These are phyloP conservation scores for Chamaenerion angustifolium DNA, from an alignment of 345 rosid genomes.

Conservation along the genomic window DNA sequence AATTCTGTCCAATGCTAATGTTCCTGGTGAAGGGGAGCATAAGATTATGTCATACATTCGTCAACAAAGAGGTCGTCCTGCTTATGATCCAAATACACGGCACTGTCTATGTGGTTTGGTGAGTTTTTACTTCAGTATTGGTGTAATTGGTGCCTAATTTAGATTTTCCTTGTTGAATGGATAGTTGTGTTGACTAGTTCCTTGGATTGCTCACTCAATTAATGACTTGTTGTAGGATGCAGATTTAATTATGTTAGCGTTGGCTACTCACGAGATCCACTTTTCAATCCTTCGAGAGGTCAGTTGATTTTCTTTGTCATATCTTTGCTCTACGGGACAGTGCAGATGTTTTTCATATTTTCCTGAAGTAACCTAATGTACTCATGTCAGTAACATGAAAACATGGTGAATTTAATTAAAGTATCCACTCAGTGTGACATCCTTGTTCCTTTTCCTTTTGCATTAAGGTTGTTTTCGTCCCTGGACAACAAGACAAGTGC, in stretches of 20 bases:
- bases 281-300: slow-evolving; percentile 98
- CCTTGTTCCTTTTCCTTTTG: background rate
- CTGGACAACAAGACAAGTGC: slow-evolving; percentile 78
- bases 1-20: slow-evolving; percentile 94
- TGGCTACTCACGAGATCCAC: slow-evolving; percentile 93
- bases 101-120: slow-evolving; percentile 98
- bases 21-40: slow-evolving; percentile 99
- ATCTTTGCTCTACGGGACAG: background rate
- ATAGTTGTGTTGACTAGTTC: slow-evolving; percentile 1
- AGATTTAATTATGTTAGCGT: slow-evolving; percentile 87
- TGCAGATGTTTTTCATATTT: background rate
- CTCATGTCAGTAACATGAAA: too few species aligned
- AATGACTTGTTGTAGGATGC: slow-evolving; percentile 58
- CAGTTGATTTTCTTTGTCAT: slow-evolving; percentile 2
- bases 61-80: slow-evolving; percentile 81
- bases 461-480: slow-evolving; percentile 58
- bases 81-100: slow-evolving; percentile 73
- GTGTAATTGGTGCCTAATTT: too few species aligned
- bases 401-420: too few species aligned
- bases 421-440: too few species aligned
- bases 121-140: slow-evolving; percentile 14
- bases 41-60: slow-evolving; percentile 85
- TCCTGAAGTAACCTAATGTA: background rate
- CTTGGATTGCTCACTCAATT: slow-evolving; percentile 5
- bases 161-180: background rate